Evolutionary conservation across 495 filamentous ascomycete species (phyloP).

Genomic region (Elaphomyces granulatus): DNA sequence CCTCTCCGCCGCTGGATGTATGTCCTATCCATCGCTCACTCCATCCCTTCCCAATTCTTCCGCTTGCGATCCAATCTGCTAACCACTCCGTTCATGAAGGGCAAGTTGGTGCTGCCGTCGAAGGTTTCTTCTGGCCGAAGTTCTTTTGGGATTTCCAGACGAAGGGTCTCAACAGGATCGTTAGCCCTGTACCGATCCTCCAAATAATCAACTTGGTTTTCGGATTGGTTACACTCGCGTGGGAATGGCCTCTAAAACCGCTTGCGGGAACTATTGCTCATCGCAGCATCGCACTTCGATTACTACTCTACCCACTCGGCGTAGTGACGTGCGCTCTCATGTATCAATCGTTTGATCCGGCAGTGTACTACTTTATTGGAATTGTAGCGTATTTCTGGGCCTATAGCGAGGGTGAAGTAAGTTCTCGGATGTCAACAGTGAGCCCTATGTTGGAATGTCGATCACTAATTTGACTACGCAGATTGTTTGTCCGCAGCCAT

Average conservation of each 20-base stretch:
- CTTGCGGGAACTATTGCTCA: constrained; percentile 56
- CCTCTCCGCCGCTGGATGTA: constrained; percentile 73
- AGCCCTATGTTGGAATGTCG: neutral
- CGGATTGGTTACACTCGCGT: constrained; percentile 63
- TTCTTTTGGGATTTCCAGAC: constrained; percentile 97
- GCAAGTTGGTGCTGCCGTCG: constrained; percentile 70
- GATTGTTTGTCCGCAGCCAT: constrained; percentile 44
- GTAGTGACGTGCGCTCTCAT: constrained; percentile 61
- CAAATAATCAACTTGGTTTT: constrained; percentile 93
- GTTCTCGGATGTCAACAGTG: constrained; percentile 11
- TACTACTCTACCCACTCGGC: constrained; percentile 70
- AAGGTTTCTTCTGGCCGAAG: constrained; percentile 97
- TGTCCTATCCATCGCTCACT: constrained; percentile 25
- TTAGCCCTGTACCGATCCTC: constrained; percentile 75
- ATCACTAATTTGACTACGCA: constrained; percentile 9
- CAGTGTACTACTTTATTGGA: constrained; percentile 82
- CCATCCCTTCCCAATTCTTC: neutral
- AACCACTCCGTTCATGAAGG: constrained; percentile 40
- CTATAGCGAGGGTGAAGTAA: constrained; percentile 90
- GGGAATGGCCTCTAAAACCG: constrained; percentile 76
- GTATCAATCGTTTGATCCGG: constrained; percentile 88
- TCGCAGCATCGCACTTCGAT: constrained; percentile 70
- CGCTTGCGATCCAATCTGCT: constrained; percentile 1
- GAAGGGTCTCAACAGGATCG: constrained; percentile 72
- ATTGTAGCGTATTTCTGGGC: constrained; percentile 91